Percentiles rank a stretch among this genome's conserved stretches.
These are phyloP conservation scores for Pochonia chlamydosporia DNA, from an alignment of 2,329 filamentous ascomycete genomes.

Conservation along the genomic window DNA sequence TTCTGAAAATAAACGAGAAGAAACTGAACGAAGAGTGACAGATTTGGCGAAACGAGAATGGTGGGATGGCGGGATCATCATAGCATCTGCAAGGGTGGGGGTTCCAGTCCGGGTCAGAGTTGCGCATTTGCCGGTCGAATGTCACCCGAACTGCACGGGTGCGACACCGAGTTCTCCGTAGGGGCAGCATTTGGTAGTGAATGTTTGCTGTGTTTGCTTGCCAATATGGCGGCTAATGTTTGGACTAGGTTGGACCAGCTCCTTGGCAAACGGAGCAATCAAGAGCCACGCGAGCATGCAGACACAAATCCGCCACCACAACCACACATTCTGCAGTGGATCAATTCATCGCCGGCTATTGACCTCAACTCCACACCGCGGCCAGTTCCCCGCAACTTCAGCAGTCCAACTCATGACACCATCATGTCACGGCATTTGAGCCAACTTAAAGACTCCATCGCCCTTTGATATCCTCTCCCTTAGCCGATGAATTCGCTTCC, in stretches of 20 bases:
- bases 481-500: slow-evolving; percentile 11
- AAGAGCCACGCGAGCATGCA: too few species aligned
- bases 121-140: neutral
- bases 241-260: too few species aligned
- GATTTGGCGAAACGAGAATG: neutral
- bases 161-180: neutral
- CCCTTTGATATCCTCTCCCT: slow-evolving; percentile 1
- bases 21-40: neutral
- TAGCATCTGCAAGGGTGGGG: neutral
- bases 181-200: too few species aligned
- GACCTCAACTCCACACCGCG: slow-evolving; percentile 3
- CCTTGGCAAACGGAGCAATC: too few species aligned
- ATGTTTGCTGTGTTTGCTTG: too few species aligned
- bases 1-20: neutral
- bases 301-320: too few species aligned
- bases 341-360: slow-evolving; percentile 6
- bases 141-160: neutral
- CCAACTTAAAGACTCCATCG: slow-evolving; percentile 7
- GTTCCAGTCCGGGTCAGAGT: too few species aligned
- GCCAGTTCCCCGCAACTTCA: slow-evolving; percentile 2
- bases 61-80: neutral
- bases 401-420: neutral
- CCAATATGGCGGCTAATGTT: too few species aligned
- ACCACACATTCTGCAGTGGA: neutral
- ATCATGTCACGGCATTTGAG: slow-evolving; percentile 10